phyloP scores from a whole-genome alignment of 768 basidiomycete genomes.

The Xerocomellus chrysenteron region DNA sequence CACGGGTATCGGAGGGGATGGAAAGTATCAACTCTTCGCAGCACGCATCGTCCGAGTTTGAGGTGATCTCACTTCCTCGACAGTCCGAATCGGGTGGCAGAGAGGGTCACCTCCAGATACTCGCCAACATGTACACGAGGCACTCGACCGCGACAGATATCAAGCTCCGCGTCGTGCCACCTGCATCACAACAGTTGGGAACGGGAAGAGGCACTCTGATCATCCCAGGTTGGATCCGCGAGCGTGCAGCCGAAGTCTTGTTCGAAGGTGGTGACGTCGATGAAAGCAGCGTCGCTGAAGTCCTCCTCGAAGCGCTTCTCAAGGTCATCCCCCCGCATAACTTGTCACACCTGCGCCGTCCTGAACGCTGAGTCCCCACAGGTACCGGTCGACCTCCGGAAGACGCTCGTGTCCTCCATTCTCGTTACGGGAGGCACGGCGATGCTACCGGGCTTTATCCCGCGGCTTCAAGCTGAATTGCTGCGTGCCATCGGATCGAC shows the following conservation, averaged over 20 bases:
- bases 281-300: conserved; percentile 79
- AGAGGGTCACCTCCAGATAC: conserved; percentile 48
- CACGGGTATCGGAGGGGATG: conserved; percentile 46
- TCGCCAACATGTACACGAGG: conserved; percentile 68
- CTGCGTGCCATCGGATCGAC: conserved; percentile 55
- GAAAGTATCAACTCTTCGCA: conserved; percentile 52
- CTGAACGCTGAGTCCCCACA: conserved; percentile 31
- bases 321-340: conserved; percentile 47
- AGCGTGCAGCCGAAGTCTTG: conserved; percentile 85
- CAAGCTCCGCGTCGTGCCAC: conserved; percentile 65
- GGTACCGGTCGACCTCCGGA: conserved; percentile 89
- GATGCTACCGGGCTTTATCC: conserved; percentile 91
- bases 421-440: conserved; percentile 87
- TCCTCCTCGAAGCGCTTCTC: conserved; percentile 73
- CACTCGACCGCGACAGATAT: conserved; percentile 79
- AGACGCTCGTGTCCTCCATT: conserved; percentile 79
- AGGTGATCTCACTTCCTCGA: conserved; percentile 47
- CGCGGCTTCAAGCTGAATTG: conserved; percentile 80
- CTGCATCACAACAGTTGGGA: conserved; percentile 61
- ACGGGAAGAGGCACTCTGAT: conserved; percentile 76
- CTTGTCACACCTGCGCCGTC: background rate
- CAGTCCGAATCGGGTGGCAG: conserved; percentile 26
- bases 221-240: conserved; percentile 94
- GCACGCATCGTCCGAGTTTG: conserved; percentile 52
- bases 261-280: conserved; percentile 91